Evolutionary conservation across 2,329 filamentous ascomycete genomes (phyloP).

Genomic region (Xylariaceae sp.): DNA sequence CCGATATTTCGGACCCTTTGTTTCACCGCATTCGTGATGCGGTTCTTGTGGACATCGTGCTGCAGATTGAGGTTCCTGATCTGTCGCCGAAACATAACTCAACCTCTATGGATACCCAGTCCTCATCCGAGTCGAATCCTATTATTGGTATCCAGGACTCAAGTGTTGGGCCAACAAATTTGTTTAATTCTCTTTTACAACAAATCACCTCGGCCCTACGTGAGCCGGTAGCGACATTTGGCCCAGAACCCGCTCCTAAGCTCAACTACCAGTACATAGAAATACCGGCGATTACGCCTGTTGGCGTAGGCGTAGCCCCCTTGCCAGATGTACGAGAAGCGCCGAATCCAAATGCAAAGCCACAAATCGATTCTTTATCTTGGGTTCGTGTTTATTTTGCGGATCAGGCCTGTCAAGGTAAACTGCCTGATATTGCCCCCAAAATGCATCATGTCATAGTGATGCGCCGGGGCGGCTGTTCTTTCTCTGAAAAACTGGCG

Average conservation of each 20-base stretch:
- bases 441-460: conserved; percentile 77
- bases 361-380: conserved; percentile 55
- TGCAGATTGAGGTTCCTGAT: conserved; percentile 55
- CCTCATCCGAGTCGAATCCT: conserved; percentile 36
- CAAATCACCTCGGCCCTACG: conserved; percentile 57
- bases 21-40: conserved; percentile 80
- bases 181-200: conserved; percentile 49
- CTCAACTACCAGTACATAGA: conserved; percentile 50
- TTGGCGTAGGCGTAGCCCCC: conserved; percentile 67
- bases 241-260: conserved; percentile 42
- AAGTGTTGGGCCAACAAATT: conserved; percentile 31
- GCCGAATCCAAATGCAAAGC: conserved; percentile 47
- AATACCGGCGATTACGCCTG: conserved; percentile 60
- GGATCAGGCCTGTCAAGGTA: conserved; percentile 68
- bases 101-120: conserved; percentile 37
- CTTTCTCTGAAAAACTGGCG: conserved; percentile 79
- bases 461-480: conserved; percentile 81
- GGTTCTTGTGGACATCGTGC: conserved; percentile 73
- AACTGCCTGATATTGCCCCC: conserved; percentile 56
- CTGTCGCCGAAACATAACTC: conserved; percentile 28
- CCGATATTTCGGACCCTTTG: conserved; percentile 79
- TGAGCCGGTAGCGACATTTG: conserved; percentile 48
- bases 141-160: conserved; percentile 32
- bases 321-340: conserved; percentile 70
- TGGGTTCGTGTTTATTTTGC: conserved; percentile 77